Evolutionary conservation across 805 yeast species (phyloP).

Genomic region (Debaryomyces hansenii): DNA sequence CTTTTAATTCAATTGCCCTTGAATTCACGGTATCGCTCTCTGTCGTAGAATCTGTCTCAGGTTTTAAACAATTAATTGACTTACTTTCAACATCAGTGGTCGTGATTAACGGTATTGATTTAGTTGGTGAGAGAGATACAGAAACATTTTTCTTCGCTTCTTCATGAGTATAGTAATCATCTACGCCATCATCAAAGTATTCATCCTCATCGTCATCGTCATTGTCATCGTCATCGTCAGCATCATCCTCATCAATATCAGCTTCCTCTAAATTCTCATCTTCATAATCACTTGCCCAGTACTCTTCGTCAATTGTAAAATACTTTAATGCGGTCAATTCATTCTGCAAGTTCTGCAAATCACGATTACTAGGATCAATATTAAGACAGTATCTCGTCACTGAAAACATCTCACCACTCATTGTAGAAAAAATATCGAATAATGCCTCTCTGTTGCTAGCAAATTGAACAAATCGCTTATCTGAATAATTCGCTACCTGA

Average conservation of each 20-base stretch:
- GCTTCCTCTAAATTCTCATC: constrained; percentile 36
- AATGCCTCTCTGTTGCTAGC: constrained; percentile 85
- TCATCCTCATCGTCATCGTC: constrained; percentile 19
- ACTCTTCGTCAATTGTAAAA: constrained; percentile 79
- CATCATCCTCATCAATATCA: constrained; percentile 24
- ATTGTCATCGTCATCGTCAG: constrained; percentile 22
- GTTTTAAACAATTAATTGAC: constrained; percentile 9
- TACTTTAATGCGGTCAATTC: constrained; percentile 62
- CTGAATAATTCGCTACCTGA: constrained; percentile 74
- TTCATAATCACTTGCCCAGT: constrained; percentile 50
- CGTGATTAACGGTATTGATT: constrained; percentile 4
- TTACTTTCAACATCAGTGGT: constrained; percentile 2
- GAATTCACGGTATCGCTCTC: constrained; percentile 14
- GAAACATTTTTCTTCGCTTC: constrained; percentile 4
- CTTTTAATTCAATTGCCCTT: constrained; percentile 6
- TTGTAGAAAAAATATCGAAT: constrained; percentile 86
- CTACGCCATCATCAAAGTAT: constrained; percentile 4
- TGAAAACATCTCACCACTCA: constrained; percentile 85
- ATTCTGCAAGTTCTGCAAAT: constrained; percentile 55
- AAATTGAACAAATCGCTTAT: constrained; percentile 80
- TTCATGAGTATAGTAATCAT: not conserved
- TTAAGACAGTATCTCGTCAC: constrained; percentile 76
- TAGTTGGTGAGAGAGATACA: constrained; percentile 13
- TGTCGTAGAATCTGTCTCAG: constrained; percentile 8
- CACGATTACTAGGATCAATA: constrained; percentile 84